phyloP scores from a whole-genome alignment of 208 protist species.

The Leishmania gerbilli region DNA sequence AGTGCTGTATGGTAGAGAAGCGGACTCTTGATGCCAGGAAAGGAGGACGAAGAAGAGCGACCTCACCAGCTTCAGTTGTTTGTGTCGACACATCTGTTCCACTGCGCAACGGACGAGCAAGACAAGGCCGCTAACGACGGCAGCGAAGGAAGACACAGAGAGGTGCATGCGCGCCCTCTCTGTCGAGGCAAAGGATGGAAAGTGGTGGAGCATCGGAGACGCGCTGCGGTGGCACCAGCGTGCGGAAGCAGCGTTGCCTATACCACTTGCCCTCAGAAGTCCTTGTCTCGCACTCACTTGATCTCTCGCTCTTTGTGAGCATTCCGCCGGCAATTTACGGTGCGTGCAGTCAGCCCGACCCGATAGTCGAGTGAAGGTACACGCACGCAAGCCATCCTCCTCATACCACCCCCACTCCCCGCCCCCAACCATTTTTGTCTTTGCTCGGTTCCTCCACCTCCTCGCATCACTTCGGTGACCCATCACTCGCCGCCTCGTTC shows the following conservation, averaged over 20 bases:
- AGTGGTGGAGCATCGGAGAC: background rate
- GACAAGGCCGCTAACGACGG: too few species aligned
- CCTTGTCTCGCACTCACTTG: background rate
- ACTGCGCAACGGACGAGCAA: background rate
- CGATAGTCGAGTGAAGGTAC: too few species aligned
- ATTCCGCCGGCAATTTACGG: background rate
- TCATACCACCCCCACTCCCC: too few species aligned
- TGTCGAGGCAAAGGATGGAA: background rate
- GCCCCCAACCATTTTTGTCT: background rate
- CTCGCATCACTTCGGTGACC: background rate
- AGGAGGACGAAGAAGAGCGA: too few species aligned
- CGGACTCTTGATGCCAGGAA: too few species aligned
- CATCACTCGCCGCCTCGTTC: background rate
- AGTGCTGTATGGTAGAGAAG: too few species aligned
- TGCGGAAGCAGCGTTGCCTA: background rate
- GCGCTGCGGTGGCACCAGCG: background rate
- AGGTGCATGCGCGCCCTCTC: background rate
- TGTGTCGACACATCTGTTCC: background rate
- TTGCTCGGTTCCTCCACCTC: background rate
- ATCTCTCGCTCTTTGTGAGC: background rate
- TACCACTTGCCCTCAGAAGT: background rate
- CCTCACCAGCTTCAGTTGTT: background rate
- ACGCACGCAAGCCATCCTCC: background rate
- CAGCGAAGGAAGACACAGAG: background rate
- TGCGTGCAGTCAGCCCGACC: background rate